Conservation (phyloP, 202 grass and related monocot species). For the Setaria italica region DNA sequence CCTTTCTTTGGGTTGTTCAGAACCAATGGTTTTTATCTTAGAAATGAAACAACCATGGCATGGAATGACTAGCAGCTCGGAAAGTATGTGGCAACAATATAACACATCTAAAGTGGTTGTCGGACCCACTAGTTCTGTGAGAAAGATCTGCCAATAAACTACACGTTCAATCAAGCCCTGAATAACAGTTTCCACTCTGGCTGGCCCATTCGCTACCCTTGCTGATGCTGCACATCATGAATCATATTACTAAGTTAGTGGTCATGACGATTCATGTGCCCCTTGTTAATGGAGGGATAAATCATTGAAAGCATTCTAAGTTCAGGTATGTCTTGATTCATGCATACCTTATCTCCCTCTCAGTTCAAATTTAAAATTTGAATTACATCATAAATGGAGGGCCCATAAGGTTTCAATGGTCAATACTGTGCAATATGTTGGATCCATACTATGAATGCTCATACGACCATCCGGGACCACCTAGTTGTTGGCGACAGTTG, state of each 20-base stretch:
- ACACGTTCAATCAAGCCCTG: conserved; percentile 6
- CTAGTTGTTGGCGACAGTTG: background rate
- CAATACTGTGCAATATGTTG: background rate
- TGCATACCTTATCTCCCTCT: background rate
- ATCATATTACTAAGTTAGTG: background rate
- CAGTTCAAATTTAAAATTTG: conserved; percentile 7
- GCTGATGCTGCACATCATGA: background rate
- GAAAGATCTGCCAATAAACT: background rate
- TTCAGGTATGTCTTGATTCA: background rate
- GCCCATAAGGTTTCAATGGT: background rate
- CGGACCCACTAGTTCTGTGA: background rate
- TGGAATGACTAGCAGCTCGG: background rate
- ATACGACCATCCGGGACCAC: background rate
- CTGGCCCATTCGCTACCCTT: background rate
- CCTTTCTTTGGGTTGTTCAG: background rate
- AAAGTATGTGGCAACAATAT: background rate
- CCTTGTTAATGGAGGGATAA: background rate
- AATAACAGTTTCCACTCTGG: conserved; percentile 5
- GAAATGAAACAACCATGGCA: conserved; percentile 9
- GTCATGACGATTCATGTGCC: background rate
- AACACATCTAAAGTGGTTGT: background rate
- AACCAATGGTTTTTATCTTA: background rate
- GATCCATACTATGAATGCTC: background rate
- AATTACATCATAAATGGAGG: background rate
- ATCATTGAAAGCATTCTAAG: background rate